Base-by-base conservation (phyloP, 1,284 basidiomycete genomes). In the Malassezia caprae region DNA sequence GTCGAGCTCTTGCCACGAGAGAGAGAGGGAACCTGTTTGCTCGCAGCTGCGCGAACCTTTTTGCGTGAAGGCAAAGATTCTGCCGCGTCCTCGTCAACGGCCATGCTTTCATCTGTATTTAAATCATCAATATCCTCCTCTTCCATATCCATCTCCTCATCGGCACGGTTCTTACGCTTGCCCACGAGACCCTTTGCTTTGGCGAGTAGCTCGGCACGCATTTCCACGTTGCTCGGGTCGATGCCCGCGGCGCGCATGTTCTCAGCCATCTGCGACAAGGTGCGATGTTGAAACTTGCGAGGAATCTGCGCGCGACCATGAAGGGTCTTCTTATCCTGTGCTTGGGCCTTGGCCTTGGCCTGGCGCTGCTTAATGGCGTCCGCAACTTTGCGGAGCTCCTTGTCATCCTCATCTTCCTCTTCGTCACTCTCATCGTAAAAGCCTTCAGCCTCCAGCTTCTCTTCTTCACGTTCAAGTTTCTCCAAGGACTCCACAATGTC, bases 401-500 rank as follows among this genome's bases (percentile, higher is more conserved):
- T 90, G 75, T 93, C 90, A 56, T 94, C 91, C 12, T 89, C 91
- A 76, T 90, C 64, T 68, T 88, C 86, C 52, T 89, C 86, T 53
- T 86, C 86, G 27, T 72, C 73, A 52, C 88, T 88, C 58, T 80
- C 83, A 43, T 88, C 88, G 77, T 98, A 99, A 80, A 90, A 96
- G 5, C 93, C 94, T 72, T 96, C 88, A 1, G 84, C 85, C 75
- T 90, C 82, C 26, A 99, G 81, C 69, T 82, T 83, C 78, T 96
- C 93, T 77, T 99, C 93, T 75, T 99, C 93, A 34, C 87, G 83
- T 78, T 99, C 94, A 51, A 99, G 83, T 10, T 90, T 93, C 73
- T 96, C 93, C 56, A 99, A 84, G 77, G 89, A 91, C 77, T 91
- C 90, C 37, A 84, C 83, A 64, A 99, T 98, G 72, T 99, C 94